phyloP scores from a whole-genome alignment of 2,329 filamentous ascomycete species.

The Pestalotiopsis sp. region DNA sequence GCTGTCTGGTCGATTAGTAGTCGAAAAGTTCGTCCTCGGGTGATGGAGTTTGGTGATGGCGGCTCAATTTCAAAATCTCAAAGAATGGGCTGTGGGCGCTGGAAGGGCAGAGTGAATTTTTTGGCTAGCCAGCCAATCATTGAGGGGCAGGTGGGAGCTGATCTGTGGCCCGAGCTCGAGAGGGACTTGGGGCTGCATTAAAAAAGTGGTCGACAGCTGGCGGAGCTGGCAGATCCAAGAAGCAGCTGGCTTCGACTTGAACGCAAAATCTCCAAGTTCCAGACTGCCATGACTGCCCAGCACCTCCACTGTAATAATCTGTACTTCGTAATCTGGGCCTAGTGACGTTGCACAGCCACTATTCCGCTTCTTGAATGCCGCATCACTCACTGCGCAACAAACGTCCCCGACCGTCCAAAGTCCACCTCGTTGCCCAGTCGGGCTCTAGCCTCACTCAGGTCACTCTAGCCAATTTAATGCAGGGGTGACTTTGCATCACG shows the following conservation, averaged over 20 bases:
- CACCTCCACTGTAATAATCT: background rate
- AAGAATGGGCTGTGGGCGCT: conserved; percentile 7
- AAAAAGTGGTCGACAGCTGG: background rate
- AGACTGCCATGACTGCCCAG: background rate
- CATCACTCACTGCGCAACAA: background rate
- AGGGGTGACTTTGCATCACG: background rate
- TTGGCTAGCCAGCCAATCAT: conserved; percentile 8
- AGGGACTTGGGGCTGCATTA: background rate
- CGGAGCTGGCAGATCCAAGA: background rate
- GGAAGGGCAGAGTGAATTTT: conserved; percentile 10
- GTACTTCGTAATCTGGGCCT: background rate
- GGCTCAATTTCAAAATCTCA: conserved; percentile 8
- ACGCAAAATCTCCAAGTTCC: background rate
- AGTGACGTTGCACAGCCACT: background rate
- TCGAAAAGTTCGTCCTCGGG: conserved; percentile 7
- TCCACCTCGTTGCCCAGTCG: background rate
- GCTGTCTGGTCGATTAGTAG: background rate
- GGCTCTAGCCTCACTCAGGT: background rate
- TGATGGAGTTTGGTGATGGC: conserved; percentile 5
- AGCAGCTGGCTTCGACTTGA: background rate
- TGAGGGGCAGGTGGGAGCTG: background rate
- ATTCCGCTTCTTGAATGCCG: background rate
- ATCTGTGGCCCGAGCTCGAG: background rate
- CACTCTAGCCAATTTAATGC: background rate
- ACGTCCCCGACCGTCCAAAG: background rate